phyloP scores from a whole-genome alignment of 1,284 basidiomycete species.

The Schizophyllum amplum region DNA sequence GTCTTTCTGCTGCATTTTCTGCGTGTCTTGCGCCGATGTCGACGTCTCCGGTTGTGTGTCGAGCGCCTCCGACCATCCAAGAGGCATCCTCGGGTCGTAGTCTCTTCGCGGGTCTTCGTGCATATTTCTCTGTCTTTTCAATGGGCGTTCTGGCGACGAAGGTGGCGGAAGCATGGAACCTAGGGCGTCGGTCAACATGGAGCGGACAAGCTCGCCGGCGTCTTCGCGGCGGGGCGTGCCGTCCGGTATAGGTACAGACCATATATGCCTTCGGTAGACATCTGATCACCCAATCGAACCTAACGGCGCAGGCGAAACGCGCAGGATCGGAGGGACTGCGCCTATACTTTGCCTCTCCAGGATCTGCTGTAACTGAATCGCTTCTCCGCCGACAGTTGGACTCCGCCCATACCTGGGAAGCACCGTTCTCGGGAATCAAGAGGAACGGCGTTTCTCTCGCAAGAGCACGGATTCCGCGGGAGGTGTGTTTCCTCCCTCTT shows the following conservation, averaged over 20 bases:
- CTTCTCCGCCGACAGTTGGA: not conserved
- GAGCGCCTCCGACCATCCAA: not conserved
- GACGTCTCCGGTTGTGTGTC: not conserved
- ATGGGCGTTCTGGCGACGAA: not conserved
- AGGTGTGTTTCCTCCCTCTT: not conserved
- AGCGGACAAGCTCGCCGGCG: not conserved
- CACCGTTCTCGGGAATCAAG: not conserved
- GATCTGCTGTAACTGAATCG: not conserved
- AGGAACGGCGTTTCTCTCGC: not conserved
- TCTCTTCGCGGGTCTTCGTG: not conserved
- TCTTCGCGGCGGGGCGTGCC: not conserved
- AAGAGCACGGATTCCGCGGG: not conserved
- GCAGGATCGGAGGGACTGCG: not conserved
- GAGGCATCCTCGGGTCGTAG: not conserved
- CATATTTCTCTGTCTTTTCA: not conserved
- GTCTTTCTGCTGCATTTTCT: slow-evolving; percentile 8
- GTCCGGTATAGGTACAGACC: not conserved
- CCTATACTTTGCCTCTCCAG: not conserved
- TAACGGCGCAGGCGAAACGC: not conserved
- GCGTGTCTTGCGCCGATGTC: not conserved
- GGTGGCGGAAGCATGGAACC: not conserved
- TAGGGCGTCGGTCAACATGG: not conserved
- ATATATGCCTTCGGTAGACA: not conserved
- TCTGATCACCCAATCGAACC: not conserved
- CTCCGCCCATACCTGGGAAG: not conserved